Evolutionary conservation across 2,329 filamentous ascomycete genomes (phyloP), one percentile per base, ranked within the genome.

Genomic region (Aspergillus ibericus): DNA sequence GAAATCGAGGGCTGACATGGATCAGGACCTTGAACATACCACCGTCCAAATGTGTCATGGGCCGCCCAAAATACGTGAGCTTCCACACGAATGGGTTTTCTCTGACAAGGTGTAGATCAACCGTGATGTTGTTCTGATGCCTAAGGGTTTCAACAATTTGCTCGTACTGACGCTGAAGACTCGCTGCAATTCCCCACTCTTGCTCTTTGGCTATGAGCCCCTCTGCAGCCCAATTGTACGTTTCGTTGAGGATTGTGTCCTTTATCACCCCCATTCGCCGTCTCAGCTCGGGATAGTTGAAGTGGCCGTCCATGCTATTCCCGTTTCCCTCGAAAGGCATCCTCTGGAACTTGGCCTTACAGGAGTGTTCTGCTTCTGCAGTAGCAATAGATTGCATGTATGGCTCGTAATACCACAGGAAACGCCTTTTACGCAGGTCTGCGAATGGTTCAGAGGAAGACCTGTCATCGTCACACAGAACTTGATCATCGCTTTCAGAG

Each of bases 351-450:
- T 72, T 61, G 36, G 85, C 78, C 2, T 85, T 84, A 59, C 88
- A 85, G 60, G 83, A 82, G 56, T 88, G 84, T 65, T 90, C 85
- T 25, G 79, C 74, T 29, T 78, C 74, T 15, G 61, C 56, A 10
- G 62, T 82, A 36, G 86, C 81, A 53, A 96, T 87, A 1, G 88
- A 83, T 3, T 83, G 79, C 20, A 95, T 79, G 70, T 98, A 98
- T 3, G 90, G 90, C 65, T 96, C 90, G 73, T 91, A 96, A 77
- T 98, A 98, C 95, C 95, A 98, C 13, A 98, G 80, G 71, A 98
- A 97, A 1, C 93, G 87, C 36, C 90, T 87, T 76, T 98, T 98
- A 81, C 89, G 91, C 5, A 96, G 81, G 69, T 98, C 93, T 65
- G 87, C 88, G 78, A 98, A 98, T 0, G 92, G 91, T 65, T 96